Evolutionary conservation across 208 protist genomes (phyloP).

Genomic region (Strigomonas culicis): DNA sequence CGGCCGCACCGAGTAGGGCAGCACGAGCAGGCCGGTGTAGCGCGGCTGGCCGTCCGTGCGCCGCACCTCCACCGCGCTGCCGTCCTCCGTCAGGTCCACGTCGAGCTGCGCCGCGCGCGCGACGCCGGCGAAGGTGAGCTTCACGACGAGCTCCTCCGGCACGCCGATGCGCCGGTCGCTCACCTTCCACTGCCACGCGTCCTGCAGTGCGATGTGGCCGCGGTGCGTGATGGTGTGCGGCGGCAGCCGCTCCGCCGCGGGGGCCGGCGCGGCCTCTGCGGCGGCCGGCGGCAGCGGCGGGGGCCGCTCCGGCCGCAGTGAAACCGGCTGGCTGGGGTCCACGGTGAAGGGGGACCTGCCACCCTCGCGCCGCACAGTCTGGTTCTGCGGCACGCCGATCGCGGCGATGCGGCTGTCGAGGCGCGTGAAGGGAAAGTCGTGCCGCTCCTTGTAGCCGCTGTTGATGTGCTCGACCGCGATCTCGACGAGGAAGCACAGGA

Average conservation of each 20-base stretch:
- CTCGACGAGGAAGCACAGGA: conserved; percentile 89
- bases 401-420: conserved; percentile 43
- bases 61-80: conserved; percentile 40
- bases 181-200: conserved; percentile 79
- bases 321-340: conserved; percentile 32
- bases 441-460: conserved; percentile 65
- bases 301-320: conserved; percentile 7
- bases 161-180: conserved; percentile 69
- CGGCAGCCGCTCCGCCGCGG: conserved; percentile 24
- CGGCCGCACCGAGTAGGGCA: conserved; percentile 77
- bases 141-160: conserved; percentile 74
- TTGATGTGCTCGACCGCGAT: conserved; percentile 93
- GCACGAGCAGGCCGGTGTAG: conserved; percentile 58
- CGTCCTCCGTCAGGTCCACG: conserved; percentile 57
- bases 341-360: conserved; percentile 42
- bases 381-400: conserved; percentile 77
- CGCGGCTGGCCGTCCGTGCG: conserved; percentile 29
- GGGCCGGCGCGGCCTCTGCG: not conserved
- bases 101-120: conserved; percentile 47
- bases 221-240: conserved; percentile 70
- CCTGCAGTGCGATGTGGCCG: conserved; percentile 67
- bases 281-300: not conserved
- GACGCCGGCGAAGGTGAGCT: conserved; percentile 58
- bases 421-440: conserved; percentile 72
- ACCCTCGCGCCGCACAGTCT: conserved; percentile 63